Evolutionary conservation across 371 early-diverging fungal genomes (phyloP), one percentile per base, ranked within the genome.

Genomic region (Mucor saturninus): DNA sequence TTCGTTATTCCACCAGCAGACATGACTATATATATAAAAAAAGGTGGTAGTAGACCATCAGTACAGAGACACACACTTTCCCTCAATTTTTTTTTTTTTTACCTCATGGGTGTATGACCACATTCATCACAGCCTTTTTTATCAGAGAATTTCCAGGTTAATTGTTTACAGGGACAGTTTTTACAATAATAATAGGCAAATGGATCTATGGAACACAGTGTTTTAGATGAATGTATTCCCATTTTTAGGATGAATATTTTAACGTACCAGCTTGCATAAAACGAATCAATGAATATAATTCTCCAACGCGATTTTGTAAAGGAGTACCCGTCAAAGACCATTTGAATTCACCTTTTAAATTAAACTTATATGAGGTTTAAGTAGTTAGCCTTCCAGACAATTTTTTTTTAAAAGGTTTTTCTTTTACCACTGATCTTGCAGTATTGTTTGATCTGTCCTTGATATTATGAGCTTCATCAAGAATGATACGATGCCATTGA

Each of bases 291-390:
- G 97, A 93, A 78, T 95, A 99, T 26, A 99, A 81, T 80, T 98
- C 98, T 56, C 94, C 97, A 2, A 99, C 93, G 26, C 98, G 91
- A 75, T 99, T 99, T 67, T 99, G 99, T 64, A 99, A 80, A 10
- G 99, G 99, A 4, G 99, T 99, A 11, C 99, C 99, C 1, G 94
- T 92, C 7, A 99, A 76, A 0, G 92, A 88, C 95, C 99, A 98
- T 53, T 90, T 90, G 68, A 77, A 86, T 5, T 88, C 74, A 21
- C 88, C 74, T 9, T 88, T 69, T n/a, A 99, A 75, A 21, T 83
- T 86, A 74, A 94, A 97, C 82, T 86, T 35, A 29, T 28, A n/a
- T n/a, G n/a, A n/a, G n/a, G n/a, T n/a, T n/a, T n/a, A n/a, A n/a
- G n/a, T n/a, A n/a, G n/a, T n/a, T n/a, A n/a, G n/a, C n/a, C n/a